Base-by-base conservation (phyloP, 768 basidiomycete species). In the Asterophora lycoperdoides region DNA sequence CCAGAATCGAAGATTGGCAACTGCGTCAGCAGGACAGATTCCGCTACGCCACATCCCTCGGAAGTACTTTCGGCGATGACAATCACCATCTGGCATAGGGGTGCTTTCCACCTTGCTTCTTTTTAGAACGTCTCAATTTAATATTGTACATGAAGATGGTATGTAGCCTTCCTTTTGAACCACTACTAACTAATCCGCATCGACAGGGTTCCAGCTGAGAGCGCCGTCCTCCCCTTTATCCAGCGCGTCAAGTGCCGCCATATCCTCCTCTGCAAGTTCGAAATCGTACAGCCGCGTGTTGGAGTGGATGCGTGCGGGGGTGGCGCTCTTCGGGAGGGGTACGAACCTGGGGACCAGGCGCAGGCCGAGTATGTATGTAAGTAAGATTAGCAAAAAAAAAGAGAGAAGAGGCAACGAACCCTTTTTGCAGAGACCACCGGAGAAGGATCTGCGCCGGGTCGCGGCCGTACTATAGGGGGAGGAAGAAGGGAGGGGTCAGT, bases 351-450 rank as follows among this genome's bases (percentile, higher is more conserved):
- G n/a, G 35, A 32, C 30, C 3, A 32, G 32, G 18, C 19, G 17
- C 13, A 14, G 36, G n/a, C 41, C 26, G 46, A 47, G 13, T 13
- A 50, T 19, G 32, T 23, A 6, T n/a, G 23, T 23, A 23, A 23
- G 23, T 23, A 23, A 23, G 23, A 23, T 23, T 23, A 6, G 23
- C 23, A 3, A 23, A 23, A 23, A 23, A 23, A 23, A 9, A 32
- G 4, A 8, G 13, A 9, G 30, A 32, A 32, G 9, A 3, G 30
- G 2, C 2, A 2, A 68, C 78, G 41, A 57, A 88, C 87, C 83
- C 83, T 60, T 77, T 80, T 64, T 96, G 93, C 32, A 97, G 69
- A 23, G 91, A 93, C 90, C 93, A 96, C 18, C 94, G 80, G 48
- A 96, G 69, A 13, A 96, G 76, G 38, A 95, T 73, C 59, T 96